Evolutionary conservation across 345 rosid genomes (phyloP), one percentile per base, ranked within the genome.

Genomic region (Pistacia vera): DNA sequence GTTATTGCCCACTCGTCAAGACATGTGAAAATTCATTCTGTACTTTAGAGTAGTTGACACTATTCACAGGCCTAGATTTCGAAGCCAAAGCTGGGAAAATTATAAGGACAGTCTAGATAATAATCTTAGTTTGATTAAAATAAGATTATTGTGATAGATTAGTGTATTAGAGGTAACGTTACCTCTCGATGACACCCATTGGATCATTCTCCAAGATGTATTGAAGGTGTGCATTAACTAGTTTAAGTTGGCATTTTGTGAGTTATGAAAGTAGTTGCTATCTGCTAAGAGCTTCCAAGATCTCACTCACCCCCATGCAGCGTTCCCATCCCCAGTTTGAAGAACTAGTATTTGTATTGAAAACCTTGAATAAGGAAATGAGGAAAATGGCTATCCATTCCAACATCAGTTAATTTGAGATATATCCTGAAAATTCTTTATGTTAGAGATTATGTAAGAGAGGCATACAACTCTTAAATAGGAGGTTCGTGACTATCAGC

Each of bases 301-400:
- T 54, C 57, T 54, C 57, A 3, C n/a, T 54, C n/a, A 54, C 57
- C 55, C 55, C 17, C 17, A 2, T 16, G 18, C 57, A 13, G 17
- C 46, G 81, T 11, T 77, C 89, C 64, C 88, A 87, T 83, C 82
- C 89, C 55, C 83, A 64, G 51, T 59, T 56, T 68, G 78, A 84
- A 72, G 90, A 88, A 61, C 80, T 87, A 67, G 60, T 78, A 70
- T 75, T 56, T 46, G 68, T 84, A 30, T 35, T 87, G 76, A 81
- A 55, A 73, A 76, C 57, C 63, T 77, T 87, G 68, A 76, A 70
- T 70, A 72, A 59, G 68, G 87, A 80, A 79, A 87, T 81, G 85
- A 71, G 73, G 78, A 86, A 74, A 63, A 58, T 44, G 14, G 56
- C 18, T 52, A 36, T 74, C 33, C 56, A 74, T 46, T 70, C 49